These are phyloP conservation scores for Calvatia gigantea DNA, from an alignment of 768 basidiomycete genomes.

Conservation along the genomic window DNA sequence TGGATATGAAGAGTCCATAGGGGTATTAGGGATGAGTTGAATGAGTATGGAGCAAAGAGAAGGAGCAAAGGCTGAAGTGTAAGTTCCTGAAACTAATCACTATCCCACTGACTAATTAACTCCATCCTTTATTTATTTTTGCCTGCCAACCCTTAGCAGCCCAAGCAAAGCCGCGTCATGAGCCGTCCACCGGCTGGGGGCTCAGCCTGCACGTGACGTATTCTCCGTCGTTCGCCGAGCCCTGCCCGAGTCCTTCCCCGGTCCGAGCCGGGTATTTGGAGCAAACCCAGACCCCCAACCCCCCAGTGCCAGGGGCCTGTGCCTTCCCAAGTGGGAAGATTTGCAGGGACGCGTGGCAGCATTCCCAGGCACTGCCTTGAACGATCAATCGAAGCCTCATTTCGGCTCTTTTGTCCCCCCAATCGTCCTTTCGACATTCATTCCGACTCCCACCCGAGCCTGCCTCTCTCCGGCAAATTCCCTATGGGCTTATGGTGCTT, in stretches of 20 bases:
- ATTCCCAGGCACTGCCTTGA: slow-evolving; percentile 4
- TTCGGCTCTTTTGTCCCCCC: background rate
- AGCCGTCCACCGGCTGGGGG: background rate
- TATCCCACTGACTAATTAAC: slow-evolving; percentile 6
- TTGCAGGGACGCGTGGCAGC: background rate
- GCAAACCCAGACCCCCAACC: slow-evolving; percentile 1
- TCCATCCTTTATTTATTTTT: slow-evolving; percentile 12
- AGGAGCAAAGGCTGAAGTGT: background rate
- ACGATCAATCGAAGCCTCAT: background rate
- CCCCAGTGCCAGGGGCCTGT: background rate
- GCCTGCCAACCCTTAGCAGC: slow-evolving; percentile 2
- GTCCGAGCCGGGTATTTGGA: background rate
- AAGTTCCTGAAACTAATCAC: slow-evolving; percentile 12
- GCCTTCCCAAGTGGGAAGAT: background rate
- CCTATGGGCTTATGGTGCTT: no score
- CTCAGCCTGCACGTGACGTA: background rate
- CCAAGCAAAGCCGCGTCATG: slow-evolving; percentile 12
- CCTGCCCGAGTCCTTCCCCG: background rate
- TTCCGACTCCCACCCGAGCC: background rate
- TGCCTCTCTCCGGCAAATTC: background rate
- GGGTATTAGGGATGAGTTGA: slow-evolving; percentile 9
- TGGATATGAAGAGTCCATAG: slow-evolving; percentile 47
- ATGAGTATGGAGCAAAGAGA: background rate
- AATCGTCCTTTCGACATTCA: background rate
- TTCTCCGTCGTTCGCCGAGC: background rate